A percentile compares a stretch with the other conserved stretches of the same genome.
These are phyloP conservation scores for Aureobasidium mangrovei DNA, from an alignment of 2,329 filamentous ascomycete species.

Conservation along the genomic window DNA sequence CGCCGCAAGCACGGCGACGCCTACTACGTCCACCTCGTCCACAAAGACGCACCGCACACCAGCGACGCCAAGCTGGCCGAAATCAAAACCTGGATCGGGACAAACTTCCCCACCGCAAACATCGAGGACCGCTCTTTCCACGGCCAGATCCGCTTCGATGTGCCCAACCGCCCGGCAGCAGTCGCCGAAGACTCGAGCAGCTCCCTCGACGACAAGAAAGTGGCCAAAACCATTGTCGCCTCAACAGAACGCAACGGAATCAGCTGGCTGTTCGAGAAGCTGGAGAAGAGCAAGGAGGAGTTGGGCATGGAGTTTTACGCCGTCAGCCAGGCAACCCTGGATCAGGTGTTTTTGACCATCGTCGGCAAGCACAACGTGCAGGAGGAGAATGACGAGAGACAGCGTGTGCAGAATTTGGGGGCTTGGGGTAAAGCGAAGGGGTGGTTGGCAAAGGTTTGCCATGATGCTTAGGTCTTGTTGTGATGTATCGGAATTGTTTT, in stretches of 20 bases:
- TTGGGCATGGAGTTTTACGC: conserved; percentile 79
- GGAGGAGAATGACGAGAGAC: conserved; percentile 49
- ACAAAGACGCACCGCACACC: conserved; percentile 65
- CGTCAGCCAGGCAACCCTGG: conserved; percentile 76
- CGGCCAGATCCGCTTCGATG: conserved; percentile 77
- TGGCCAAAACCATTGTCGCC: conserved; percentile 5
- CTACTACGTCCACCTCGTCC: conserved; percentile 74
- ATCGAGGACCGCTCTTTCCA: conserved; percentile 71
- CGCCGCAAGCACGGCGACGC: conserved; percentile 67
- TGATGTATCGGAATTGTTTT: not conserved
- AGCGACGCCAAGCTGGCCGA: conserved; percentile 56
- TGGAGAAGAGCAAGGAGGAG: conserved; percentile 61
- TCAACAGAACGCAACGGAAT: conserved; percentile 33
- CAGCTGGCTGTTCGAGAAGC: conserved; percentile 58
- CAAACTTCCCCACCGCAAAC: conserved; percentile 53
- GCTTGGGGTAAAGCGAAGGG: conserved; percentile 11
- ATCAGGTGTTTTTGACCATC: conserved; percentile 84
- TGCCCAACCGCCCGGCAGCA: conserved; percentile 41
- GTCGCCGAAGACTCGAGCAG: conserved; percentile 14
- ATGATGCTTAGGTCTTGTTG: conserved; percentile 3
- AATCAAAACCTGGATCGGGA: conserved; percentile 57
- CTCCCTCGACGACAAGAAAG: conserved; percentile 10
- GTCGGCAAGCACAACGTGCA: conserved; percentile 70
- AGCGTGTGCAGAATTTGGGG: conserved; percentile 14
- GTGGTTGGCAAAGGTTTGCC: not conserved